phyloP scores from a whole-genome alignment of 257 asterid species.

The Linaria vulgaris region DNA sequence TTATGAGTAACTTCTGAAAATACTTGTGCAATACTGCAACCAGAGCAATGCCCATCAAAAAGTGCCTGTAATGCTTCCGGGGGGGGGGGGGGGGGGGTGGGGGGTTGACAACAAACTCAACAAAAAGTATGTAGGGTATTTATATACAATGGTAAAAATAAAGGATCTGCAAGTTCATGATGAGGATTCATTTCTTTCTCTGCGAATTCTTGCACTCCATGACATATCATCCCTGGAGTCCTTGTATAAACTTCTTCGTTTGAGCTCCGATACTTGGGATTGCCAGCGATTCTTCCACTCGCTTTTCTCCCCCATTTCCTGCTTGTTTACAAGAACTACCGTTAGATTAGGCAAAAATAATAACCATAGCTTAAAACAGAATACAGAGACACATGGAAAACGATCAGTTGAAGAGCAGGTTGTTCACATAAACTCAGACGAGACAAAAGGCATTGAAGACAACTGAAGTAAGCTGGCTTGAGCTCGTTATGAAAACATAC shows the following conservation, averaged over 20 bases:
- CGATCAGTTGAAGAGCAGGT: too few species aligned
- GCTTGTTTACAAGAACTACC: constrained; percentile 15
- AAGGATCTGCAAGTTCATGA: constrained; percentile 16
- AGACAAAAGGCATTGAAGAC: not conserved
- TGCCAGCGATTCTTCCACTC: constrained; percentile 79
- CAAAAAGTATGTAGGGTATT: not conserved
- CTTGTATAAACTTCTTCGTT: constrained; percentile 54
- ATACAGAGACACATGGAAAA: not conserved
- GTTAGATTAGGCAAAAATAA: constrained; percentile 21
- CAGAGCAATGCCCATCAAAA: not conserved
- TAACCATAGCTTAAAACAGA: not conserved
- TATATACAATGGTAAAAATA: constrained; percentile 2
- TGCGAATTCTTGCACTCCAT: constrained; percentile 77
- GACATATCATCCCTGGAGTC: constrained; percentile 46
- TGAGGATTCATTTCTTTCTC: constrained; percentile 45
- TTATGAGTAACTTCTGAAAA: too few species aligned
- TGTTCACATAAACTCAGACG: not conserved
- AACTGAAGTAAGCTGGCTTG: too few species aligned
- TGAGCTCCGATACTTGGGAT: constrained; percentile 64
- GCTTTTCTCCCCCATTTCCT: constrained; percentile 50
- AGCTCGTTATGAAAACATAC: too few species aligned
- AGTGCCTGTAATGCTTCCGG: constrained; percentile 13
- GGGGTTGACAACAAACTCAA: not conserved
- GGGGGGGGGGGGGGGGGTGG: too few species aligned
- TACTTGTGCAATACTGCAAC: not conserved